Base-by-base conservation (phyloP, 2,329 filamentous ascomycete species). In the Hymenotorrendiella dingleyae region DNA sequence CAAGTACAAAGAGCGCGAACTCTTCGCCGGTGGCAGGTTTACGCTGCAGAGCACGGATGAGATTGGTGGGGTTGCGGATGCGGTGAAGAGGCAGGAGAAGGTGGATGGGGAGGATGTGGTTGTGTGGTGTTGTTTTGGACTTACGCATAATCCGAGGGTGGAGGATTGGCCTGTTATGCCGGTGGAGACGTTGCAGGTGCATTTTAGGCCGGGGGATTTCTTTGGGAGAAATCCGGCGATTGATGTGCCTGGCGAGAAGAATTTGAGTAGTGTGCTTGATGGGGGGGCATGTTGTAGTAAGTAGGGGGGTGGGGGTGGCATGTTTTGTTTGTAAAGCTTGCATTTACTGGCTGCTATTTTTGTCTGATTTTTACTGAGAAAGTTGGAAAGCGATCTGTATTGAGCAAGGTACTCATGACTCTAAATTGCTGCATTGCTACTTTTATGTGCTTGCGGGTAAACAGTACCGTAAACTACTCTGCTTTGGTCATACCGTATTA, bases 121-220 rank as follows among this genome's bases (percentile, higher is more conserved):
- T 2, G 74, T 95, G 6, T 96, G 89, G 89, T 88, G 94, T 66
- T 93, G 86, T 0, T 95, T 95, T 58, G 89, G 89, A 19, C 71
- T 95, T 20, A 90, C 84, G 1, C 90, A 95, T 62, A 90, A 95
- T 69, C 89, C 90, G 0, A 71, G 85, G 0, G 87, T 88, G 0
- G 90, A 95, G 59, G 90, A 95, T 64, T 95, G 86, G 69, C 89
- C 89, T 12, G 74, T 95, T 52, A 94, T 95, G 54, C 88, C 87
- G 0, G 84, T 78, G 1, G 84, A 89, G 70, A 84, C 86, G 2
- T 87, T 94, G 73, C 86, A 82, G 4, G 67, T 94, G 53, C 71
- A 94, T 46, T 58, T 78, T 48, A 74, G 74, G 53, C 74, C 74
- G 0, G 72, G 72, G 4, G 76, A 78, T 53, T 78, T 78, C 62